Evolutionary conservation across 2,329 filamentous ascomycete species (phyloP), one percentile per base, ranked within the genome.

Genomic region (Teratosphaeria nubilosa): DNA sequence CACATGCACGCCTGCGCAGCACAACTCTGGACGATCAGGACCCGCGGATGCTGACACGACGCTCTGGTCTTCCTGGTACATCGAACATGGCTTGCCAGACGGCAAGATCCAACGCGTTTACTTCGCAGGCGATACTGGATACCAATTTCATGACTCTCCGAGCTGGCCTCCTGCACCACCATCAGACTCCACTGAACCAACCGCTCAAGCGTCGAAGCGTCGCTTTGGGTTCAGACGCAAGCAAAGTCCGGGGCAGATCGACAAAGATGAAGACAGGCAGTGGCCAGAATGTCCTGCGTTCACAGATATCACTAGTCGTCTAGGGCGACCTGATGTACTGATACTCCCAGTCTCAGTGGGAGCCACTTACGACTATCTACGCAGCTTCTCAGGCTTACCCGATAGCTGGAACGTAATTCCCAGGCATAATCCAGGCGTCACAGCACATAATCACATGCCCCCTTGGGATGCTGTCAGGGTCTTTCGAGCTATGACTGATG

Each of bases 91-190:
- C 20, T 22, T 53, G 25, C 24, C 51, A 30, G 10, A 30, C n/a
- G 75, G 72, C 61, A 71, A 67, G 11, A 62, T 77, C 3, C 78
- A 72, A 13, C 54, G 58, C 0, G 25, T 59, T 5, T 59, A 48
- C 64, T 80, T 79, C 60, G 74, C 77, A 0, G 77, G 78, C 34
- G 78, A 80, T 59, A 80, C 77, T 0, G 78, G 75, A 2, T 80
- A 80, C 60, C 76, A 72, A 57, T 59, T 56, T 31, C 58, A 59
- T 20, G 58, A 51, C 20, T 54, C 54, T 25, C 50, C 58, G 1
- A 55, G 50, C 30, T 59, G 58, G 58, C 58, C 58, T 22, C 58
- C 58, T 6, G 4, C 51, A n/a, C 58, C 54, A 5, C 48, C 58
- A 9, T 30, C 31, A 2, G 51, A 54, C n/a, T 48, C 13, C 1